These are phyloP conservation scores for Babesia divergens DNA, from an alignment of 169 alveolate species.

Conservation along the genomic window DNA sequence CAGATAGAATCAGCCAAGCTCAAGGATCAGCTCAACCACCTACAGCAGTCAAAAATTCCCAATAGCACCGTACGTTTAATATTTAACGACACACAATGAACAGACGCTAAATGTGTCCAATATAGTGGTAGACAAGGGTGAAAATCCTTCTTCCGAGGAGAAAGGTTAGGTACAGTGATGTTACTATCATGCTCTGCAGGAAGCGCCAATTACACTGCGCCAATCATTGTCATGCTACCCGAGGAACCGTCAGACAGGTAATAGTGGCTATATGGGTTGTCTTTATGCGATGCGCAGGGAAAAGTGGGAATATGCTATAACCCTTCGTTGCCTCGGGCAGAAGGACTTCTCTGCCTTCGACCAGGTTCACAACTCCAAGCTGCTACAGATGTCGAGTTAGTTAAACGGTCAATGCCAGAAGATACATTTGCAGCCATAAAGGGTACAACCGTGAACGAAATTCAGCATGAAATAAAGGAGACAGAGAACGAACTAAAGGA, in stretches of 20 bases:
- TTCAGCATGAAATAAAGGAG: constrained; percentile 34
- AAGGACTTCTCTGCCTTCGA: constrained; percentile 43
- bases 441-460: constrained; percentile 53
- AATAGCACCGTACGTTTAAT: constrained; percentile 10
- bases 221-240: constrained; percentile 53
- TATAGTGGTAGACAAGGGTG: neutral
- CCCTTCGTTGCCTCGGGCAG: constrained; percentile 59
- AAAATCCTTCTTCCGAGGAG: neutral
- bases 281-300: constrained; percentile 13
- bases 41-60: constrained; percentile 30
- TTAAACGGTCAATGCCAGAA: neutral
- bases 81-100: too few relatives aligned
- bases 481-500: constrained; percentile 53
- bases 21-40: constrained; percentile 26
- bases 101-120: constrained; percentile 19
- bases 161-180: neutral
- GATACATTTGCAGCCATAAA: constrained; percentile 20
- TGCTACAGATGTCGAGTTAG: constrained; percentile 57
- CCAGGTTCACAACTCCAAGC: constrained; percentile 43
- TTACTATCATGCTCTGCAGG: neutral
- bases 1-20: constrained; percentile 11
- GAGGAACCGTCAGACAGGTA: constrained; percentile 62
- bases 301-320: constrained; percentile 63
- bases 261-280: neutral
- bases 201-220: constrained; percentile 41